Conservation (phyloP, 306 rosid genomes). For the Heteromeles arbutifolia region DNA sequence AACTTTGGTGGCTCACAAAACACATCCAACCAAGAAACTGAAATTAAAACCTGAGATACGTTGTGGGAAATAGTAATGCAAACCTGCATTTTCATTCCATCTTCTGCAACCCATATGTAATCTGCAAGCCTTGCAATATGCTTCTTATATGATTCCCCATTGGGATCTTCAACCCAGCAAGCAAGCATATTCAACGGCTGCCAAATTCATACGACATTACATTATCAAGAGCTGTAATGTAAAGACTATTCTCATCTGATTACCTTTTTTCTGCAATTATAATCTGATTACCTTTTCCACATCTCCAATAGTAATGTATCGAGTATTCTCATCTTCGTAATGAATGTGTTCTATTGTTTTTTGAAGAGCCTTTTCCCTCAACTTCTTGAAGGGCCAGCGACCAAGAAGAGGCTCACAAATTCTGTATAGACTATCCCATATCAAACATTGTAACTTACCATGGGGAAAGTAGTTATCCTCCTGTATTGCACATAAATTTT, state of each 20-base stretch:
- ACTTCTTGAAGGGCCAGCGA: conserved; percentile 18
- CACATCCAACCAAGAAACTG: neutral
- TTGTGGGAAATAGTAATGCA: neutral
- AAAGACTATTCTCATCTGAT: neutral
- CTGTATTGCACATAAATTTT: neutral
- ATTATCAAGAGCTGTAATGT: neutral
- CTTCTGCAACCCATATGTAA: conserved; percentile 28
- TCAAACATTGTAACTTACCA: conserved; percentile 2
- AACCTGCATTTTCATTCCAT: conserved; percentile 35
- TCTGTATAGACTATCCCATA: conserved; percentile 26
- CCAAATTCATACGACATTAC: neutral
- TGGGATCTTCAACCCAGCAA: conserved; percentile 29
- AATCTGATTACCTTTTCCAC: conserved; percentile 25
- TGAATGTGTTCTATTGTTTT: conserved; percentile 11
- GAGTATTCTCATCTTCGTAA: conserved; percentile 24
- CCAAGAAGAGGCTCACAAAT: conserved; percentile 18
- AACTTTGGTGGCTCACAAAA: neutral
- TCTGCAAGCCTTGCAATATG: conserved; percentile 27
- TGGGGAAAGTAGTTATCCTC: conserved; percentile 20
- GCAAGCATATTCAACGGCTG: conserved; percentile 21
- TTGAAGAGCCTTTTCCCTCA: conserved; percentile 22
- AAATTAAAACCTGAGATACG: neutral
- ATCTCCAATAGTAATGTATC: conserved; percentile 26
- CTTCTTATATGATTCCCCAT: conserved; percentile 21
- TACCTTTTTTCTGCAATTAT: neutral